These are phyloP conservation scores for Leucoagaricus sp. DNA, from an alignment of 1,284 basidiomycete genomes.

Conservation along the genomic window DNA sequence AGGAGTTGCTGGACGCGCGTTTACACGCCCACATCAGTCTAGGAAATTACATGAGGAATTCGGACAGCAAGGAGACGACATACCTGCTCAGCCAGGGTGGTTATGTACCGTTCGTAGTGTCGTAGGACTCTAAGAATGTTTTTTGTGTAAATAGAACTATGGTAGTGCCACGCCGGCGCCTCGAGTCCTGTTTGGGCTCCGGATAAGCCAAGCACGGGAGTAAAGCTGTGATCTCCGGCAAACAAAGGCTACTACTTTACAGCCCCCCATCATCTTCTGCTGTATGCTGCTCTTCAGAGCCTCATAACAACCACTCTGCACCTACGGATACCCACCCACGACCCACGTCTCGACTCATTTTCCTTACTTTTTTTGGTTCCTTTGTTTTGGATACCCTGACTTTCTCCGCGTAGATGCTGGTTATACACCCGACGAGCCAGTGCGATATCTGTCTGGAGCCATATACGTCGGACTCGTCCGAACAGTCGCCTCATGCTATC, in stretches of 20 bases:
- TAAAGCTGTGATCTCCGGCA: background rate
- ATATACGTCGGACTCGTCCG: slow-evolving; percentile 48
- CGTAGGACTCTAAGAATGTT: slow-evolving; percentile 2
- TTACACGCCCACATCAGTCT: slow-evolving; percentile 22
- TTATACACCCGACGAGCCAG: slow-evolving; percentile 62
- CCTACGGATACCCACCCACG: background rate
- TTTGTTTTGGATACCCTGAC: too few relatives aligned
- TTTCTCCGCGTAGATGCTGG: slow-evolving; percentile 47
- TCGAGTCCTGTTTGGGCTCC: background rate
- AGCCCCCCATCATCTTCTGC: background rate
- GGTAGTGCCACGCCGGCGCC: background rate
- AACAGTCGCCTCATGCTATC: slow-evolving; percentile 59
- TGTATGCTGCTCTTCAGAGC: background rate
- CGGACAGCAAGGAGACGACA: slow-evolving; percentile 16
- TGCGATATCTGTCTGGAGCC: slow-evolving; percentile 72
- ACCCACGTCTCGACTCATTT: background rate
- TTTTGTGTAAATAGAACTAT: background rate
- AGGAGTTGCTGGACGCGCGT: slow-evolving; percentile 28
- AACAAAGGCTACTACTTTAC: background rate
- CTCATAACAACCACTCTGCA: background rate
- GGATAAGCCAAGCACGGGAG: background rate
- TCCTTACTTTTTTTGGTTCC: background rate
- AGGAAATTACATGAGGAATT: slow-evolving; percentile 18
- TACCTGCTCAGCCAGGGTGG: slow-evolving; percentile 25
- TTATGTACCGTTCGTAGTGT: slow-evolving; percentile 15